Conservation (phyloP, 257 asterid species). For the Penstemon barbatus region DNA sequence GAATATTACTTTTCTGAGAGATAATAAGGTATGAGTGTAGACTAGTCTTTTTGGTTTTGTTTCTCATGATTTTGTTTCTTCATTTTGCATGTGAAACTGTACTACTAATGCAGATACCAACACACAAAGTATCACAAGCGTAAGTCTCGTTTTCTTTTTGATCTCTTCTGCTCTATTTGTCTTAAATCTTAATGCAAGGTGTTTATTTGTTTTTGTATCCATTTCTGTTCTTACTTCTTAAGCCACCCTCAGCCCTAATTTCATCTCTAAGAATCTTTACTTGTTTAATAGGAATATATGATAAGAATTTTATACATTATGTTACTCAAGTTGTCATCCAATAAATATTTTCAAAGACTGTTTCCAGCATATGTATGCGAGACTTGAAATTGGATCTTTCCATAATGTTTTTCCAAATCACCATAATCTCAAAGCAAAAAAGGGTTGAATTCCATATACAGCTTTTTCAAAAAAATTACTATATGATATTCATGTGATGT, state of each 20-base stretch:
- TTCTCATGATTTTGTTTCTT: constrained; percentile 36
- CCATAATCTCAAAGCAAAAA: too few species aligned
- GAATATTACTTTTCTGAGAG: constrained; percentile 9
- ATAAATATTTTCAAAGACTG: background rate
- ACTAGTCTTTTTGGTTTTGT: constrained; percentile 9
- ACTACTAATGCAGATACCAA: constrained; percentile 74
- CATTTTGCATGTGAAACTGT: constrained; percentile 51
- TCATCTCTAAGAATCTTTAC: background rate
- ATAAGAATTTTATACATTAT: background rate
- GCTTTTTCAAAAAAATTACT: too few species aligned
- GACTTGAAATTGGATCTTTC: too few species aligned
- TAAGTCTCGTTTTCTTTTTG: constrained; percentile 50
- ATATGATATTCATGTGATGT: too few species aligned
- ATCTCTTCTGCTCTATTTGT: constrained; percentile 12
- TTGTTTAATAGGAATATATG: background rate
- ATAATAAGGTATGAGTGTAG: background rate
- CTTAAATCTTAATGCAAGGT: background rate
- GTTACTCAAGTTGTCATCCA: background rate
- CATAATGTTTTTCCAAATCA: too few species aligned
- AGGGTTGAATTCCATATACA: too few species aligned
- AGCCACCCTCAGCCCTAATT: background rate
- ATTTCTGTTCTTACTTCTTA: background rate
- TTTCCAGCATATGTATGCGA: background rate
- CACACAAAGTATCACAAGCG: constrained; percentile 99
- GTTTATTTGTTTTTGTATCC: constrained; percentile 15